A percentile compares a stretch with the other conserved stretches of the same genome.
Evolutionary conservation across 2,329 filamentous ascomycete species (phyloP).

Genomic region (Alternaria consortialis): DNA sequence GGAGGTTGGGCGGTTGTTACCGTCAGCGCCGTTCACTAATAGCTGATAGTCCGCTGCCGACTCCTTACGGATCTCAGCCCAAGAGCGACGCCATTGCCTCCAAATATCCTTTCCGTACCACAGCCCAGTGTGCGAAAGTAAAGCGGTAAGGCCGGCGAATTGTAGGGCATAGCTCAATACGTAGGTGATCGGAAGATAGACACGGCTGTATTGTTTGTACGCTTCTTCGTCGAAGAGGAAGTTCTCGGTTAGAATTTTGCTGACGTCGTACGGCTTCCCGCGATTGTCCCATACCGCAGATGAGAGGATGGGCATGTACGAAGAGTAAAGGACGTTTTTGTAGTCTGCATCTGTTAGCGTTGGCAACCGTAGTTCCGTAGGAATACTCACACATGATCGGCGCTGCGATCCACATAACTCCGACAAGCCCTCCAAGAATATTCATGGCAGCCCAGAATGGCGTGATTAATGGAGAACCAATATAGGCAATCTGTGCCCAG

Average conservation of each 20-base stretch:
- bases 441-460: constrained; percentile 90
- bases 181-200: constrained; percentile 87
- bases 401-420: constrained; percentile 86
- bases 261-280: constrained; percentile 81
- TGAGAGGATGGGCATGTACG: constrained; percentile 87
- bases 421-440: constrained; percentile 78
- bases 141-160: constrained; percentile 80
- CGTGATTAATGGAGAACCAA: constrained; percentile 82
- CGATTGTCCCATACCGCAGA: constrained; percentile 86
- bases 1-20: constrained; percentile 45
- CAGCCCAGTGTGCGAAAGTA: constrained; percentile 81
- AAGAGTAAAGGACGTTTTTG: constrained; percentile 78
- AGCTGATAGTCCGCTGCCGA: constrained; percentile 45
- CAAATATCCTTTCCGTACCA: constrained; percentile 88
- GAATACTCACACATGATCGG: constrained; percentile 70
- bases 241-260: constrained; percentile 77
- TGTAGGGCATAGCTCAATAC: constrained; percentile 87
- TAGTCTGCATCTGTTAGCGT: constrained; percentile 64
- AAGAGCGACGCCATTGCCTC: constrained; percentile 75
- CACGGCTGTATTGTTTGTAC: constrained; percentile 81
- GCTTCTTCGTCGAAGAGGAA: constrained; percentile 80
- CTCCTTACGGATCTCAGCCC: constrained; percentile 66
- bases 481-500: constrained; percentile 89
- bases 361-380: not conserved
- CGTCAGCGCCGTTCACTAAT: constrained; percentile 36